Conservation (phyloP, 768 basidiomycete genomes). For the Rhizopogon vulgaris region DNA sequence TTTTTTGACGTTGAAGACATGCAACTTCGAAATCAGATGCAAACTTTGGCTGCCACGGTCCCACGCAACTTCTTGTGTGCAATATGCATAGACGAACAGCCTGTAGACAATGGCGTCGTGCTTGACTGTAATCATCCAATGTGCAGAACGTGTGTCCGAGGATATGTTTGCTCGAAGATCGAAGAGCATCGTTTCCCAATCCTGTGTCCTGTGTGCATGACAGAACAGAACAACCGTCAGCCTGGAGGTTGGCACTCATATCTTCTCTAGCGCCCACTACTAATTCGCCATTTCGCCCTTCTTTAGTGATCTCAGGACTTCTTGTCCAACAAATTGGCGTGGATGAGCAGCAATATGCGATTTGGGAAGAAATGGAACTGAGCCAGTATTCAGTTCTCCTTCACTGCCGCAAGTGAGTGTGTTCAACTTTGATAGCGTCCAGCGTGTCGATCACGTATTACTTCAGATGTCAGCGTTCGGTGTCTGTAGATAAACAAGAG, state of each 20-base stretch:
- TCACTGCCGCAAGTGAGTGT: conserved; percentile 44
- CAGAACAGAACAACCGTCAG: conserved; percentile 15
- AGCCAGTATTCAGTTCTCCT: conserved; percentile 35
- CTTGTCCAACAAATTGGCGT: conserved; percentile 43
- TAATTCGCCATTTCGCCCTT: background rate
- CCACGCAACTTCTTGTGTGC: conserved; percentile 45
- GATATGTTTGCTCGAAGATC: conserved; percentile 39
- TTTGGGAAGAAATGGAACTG: conserved; percentile 44
- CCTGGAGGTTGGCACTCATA: conserved; percentile 27
- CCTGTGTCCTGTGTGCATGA: conserved; percentile 51
- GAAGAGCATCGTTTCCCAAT: conserved; percentile 53
- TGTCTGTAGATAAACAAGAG: conserved; percentile 47
- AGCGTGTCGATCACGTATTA: background rate
- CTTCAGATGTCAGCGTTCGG: conserved; percentile 42
- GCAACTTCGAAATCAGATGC: conserved; percentile 29
- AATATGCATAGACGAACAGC: conserved; percentile 48
- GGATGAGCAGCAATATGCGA: conserved; percentile 31
- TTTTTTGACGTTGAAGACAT: conserved; percentile 37
- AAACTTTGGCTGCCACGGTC: conserved; percentile 18
- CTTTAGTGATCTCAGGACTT: conserved; percentile 32
- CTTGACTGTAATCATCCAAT: conserved; percentile 43
- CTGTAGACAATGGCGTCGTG: conserved; percentile 39
- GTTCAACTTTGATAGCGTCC: background rate
- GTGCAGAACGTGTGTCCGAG: conserved; percentile 47
- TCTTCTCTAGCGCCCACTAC: background rate